These are phyloP conservation scores for Solioccasus polychromus DNA, from an alignment of 768 basidiomycete species.

Conservation along the genomic window DNA sequence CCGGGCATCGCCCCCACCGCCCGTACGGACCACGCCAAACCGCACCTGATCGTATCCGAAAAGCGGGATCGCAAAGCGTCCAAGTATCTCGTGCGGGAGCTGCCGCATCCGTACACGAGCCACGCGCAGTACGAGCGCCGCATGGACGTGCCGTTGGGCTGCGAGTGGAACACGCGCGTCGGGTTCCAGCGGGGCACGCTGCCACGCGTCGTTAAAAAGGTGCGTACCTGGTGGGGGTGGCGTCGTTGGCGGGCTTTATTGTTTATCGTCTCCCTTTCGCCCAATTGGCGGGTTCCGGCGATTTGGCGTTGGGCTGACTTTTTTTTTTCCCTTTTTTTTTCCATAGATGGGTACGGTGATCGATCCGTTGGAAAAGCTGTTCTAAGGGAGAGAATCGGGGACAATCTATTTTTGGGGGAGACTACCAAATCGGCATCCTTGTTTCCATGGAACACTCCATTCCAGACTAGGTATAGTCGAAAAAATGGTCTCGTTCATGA, in stretches of 20 bases:
- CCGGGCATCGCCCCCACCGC: conserved; percentile 75
- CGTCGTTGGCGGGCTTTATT: background rate
- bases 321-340: no score
- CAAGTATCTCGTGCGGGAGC: conserved; percentile 85
- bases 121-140: conserved; percentile 88
- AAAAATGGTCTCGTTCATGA: no score
- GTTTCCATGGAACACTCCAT: no score
- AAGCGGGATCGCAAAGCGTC: conserved; percentile 91
- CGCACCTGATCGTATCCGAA: conserved; percentile 94
- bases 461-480: no score
- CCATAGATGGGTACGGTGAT: conserved; percentile 74
- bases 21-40: conserved; percentile 81
- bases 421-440: no score
- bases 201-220: conserved; percentile 87
- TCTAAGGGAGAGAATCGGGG: conserved; percentile 13
- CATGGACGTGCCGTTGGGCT: conserved; percentile 78
- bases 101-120: conserved; percentile 94
- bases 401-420: background rate
- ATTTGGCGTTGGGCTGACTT: conserved; percentile 3
- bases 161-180: conserved; percentile 91
- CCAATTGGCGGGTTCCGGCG: background rate
- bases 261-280: no score
- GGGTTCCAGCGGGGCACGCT: conserved; percentile 82
- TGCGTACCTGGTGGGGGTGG: conserved; percentile 21
- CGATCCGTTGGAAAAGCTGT: conserved; percentile 60